Evolutionary conservation across 1,139 yeast genomes (phyloP), one percentile per base, ranked within the genome.

Genomic region (Protomyces gravidus): DNA sequence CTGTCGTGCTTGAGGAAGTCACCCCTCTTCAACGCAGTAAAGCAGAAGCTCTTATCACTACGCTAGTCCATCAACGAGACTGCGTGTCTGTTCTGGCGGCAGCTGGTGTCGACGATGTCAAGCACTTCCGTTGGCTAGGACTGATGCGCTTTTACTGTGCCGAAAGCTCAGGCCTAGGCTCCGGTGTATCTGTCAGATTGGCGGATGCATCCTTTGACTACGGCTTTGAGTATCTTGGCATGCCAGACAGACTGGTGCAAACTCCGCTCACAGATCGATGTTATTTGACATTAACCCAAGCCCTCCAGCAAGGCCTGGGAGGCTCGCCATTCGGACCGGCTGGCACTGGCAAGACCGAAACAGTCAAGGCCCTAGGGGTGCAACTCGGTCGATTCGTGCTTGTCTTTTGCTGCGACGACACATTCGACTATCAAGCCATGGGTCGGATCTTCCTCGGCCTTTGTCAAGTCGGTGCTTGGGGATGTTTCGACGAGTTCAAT

Each of bases 281-380:
- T 63, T 88, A 80, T 68, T 69, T 84, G 32, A 75, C 90, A 0
- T 80, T 90, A 83, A 77, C 87, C 0, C 87, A 85, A 64, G 94
- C 97, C 0, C 70, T 89, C 27, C 79, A 80, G 39, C 89, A 84
- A 65, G 79, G 79, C 45, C 74, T 83, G 13, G 97, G 97, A n/a
- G 96, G 96, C 0, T 85, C 96, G 1, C 88, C 96, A 0, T 84
- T 85, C 72, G 98, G 98, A 0, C 97, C 98, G 1, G 97, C 98
- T 2, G 98, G 97, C 52, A 92, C 97, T 0, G 58, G 58, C 27
- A 59, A 92, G 69, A 92, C 98, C 0, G 98, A 92, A 69, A 80
- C 96, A 0, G 79, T 90, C 23, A 92, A 92, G 69, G 88, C 96
- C 0, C 75, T 90, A 30, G 97, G 95, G 1, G 82, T 82, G 51